Percentiles rank a stretch among this genome's conserved stretches.
Conservation (phyloP, 2,329 filamentous ascomycete genomes). For the Endoconidiophora polonica region DNA sequence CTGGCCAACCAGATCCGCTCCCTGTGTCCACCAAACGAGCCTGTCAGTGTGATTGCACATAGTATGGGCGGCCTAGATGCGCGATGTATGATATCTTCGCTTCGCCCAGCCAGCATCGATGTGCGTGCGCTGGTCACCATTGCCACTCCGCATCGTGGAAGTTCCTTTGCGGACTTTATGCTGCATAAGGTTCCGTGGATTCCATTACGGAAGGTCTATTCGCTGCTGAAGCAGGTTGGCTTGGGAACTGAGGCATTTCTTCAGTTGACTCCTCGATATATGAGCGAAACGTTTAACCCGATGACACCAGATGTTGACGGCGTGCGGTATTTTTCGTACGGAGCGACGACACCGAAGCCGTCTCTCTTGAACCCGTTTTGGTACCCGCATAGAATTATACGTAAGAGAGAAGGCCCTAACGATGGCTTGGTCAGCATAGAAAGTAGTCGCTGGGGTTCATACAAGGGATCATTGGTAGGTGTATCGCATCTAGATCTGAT, state of each 20-base stretch:
- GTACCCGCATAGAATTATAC: conserved; percentile 33
- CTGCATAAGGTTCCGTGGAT: conserved; percentile 28
- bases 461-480: conserved; percentile 44
- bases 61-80: conserved; percentile 51
- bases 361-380: conserved; percentile 51
- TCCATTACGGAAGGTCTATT: conserved; percentile 38
- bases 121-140: conserved; percentile 38
- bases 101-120: conserved; percentile 29
- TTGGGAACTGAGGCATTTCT: conserved; percentile 42
- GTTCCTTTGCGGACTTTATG: conserved; percentile 37
- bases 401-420: conserved; percentile 38
- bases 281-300: conserved; percentile 42
- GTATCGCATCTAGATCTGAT: conserved; percentile 50
- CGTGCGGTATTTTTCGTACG: conserved; percentile 47
- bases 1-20: conserved; percentile 36
- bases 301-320: conserved; percentile 33
- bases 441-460: conserved; percentile 45
- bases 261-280: conserved; percentile 43
- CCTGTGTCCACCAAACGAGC: conserved; percentile 22
- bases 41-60: conserved; percentile 64
- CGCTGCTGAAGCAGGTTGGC: conserved; percentile 32
- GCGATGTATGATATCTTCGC: conserved; percentile 45
- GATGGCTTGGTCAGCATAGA: conserved; percentile 51
- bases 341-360: conserved; percentile 31
- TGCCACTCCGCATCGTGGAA: conserved; percentile 38